These are phyloP conservation scores for Calonectria multiphialidica DNA, from an alignment of 2,329 filamentous ascomycete species.

Conservation along the genomic window DNA sequence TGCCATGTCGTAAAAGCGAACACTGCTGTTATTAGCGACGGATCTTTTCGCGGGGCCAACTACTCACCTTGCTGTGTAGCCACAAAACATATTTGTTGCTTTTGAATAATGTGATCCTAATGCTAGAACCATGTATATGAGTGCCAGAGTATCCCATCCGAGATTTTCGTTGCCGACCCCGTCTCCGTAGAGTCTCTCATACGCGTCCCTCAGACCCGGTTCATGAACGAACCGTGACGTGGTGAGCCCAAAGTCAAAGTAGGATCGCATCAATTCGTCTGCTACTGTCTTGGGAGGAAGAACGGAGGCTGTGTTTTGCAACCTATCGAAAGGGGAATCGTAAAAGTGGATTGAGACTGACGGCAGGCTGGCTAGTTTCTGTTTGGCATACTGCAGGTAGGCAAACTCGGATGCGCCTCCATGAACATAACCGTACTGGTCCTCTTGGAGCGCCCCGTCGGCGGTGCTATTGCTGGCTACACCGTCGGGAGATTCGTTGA, in stretches of 20 bases:
- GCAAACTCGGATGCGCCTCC: background rate
- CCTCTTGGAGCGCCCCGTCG: background rate
- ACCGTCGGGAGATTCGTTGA: background rate
- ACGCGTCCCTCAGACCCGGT: background rate
- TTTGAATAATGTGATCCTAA: background rate
- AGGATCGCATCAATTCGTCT: background rate
- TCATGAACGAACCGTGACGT: background rate
- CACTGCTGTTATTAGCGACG: background rate
- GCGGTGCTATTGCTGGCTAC: background rate
- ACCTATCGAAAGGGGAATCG: background rate
- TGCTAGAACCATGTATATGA: background rate
- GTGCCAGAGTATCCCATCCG: background rate
- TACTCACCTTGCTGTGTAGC: background rate
- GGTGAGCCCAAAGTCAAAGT: background rate
- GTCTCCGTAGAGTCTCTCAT: background rate
- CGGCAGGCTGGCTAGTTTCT: background rate
- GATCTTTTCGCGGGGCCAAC: background rate
- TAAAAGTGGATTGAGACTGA: background rate
- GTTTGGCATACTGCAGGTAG: background rate
- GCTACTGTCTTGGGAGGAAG: background rate
- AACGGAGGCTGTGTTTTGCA: background rate
- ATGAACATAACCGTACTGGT: background rate
- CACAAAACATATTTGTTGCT: background rate
- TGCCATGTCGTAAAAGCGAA: constrained; percentile 6
- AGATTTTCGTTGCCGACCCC: background rate